Evolutionary conservation across 108 stramenopile genomes (phyloP), one percentile per base, ranked within the genome.

Genomic region (Hondaea fermentalgiana): DNA sequence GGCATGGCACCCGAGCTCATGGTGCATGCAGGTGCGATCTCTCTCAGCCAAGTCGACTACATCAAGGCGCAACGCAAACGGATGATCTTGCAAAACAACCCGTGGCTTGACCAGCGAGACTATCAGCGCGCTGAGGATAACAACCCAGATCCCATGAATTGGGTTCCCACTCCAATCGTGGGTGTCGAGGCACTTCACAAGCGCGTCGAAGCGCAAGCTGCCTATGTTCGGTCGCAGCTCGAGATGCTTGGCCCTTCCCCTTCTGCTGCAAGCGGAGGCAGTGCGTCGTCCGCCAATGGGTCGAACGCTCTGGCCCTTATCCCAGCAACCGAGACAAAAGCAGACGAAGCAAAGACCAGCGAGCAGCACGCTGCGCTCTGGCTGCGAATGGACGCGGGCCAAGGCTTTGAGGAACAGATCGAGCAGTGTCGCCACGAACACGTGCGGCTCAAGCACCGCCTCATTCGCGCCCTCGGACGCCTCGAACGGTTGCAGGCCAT

Each of bases 381-480:
- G 76, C 76, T 83, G 8, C 76, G 76, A 14, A 53, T 83, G 76
- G 76, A 83, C 25, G 25, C 49, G 8, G 51, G 76, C 5, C 49
- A 83, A 45, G 49, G 49, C 51, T 53, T 53, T 23, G 76, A 83
- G 76, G 76, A 83, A 45, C 64, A 69, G 4, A 83, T 83, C 51
- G 76, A 83, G 76, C 76, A 53, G 76, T 83, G 76, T 45, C 12
- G 76, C 43, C 76, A 83, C 76, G 76, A 83, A 45, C 76, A 83
- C 76, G 51, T 83, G n/a, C 76, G 76, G 8, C 76, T 83, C 76
- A 83, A 83, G 28, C 76, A 83, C n/a, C 76, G 76, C 23, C 76
- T 83, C n/a, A 83, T 83, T 23, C 45, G 76, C 45, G 76, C 76
- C 6, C 4, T 83, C 44, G 76, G 76, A 12, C 76, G 76, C 49